These are phyloP conservation scores for Cladobotryum mycophilum DNA, from an alignment of 2,329 filamentous ascomycete genomes.

Conservation along the genomic window DNA sequence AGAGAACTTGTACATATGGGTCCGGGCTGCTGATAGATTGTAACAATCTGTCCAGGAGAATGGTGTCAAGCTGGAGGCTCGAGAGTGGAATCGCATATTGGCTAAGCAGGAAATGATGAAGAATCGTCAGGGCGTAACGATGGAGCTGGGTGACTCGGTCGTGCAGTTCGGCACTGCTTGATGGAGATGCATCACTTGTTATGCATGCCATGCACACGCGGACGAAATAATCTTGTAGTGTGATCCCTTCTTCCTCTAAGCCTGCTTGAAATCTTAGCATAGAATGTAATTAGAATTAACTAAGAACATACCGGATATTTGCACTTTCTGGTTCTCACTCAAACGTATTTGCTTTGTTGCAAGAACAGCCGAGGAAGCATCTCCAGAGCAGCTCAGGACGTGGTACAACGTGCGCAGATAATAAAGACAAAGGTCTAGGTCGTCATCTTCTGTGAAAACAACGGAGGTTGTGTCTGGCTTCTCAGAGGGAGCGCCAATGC, in stretches of 20 bases:
- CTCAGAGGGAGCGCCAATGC: conserved; percentile 14
- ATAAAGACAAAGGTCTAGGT: conserved; percentile 72
- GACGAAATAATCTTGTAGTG: conserved; percentile 62
- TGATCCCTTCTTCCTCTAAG: conserved; percentile 47
- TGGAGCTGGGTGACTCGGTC: conserved; percentile 59
- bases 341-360: conserved; percentile 48
- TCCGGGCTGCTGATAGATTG: conserved; percentile 56
- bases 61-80: conserved; percentile 61
- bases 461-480: conserved; percentile 7
- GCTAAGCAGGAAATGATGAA: conserved; percentile 63
- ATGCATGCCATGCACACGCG: conserved; percentile 61
- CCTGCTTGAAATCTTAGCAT: conserved; percentile 38
- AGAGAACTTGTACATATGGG: conserved; percentile 65
- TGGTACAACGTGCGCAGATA: conserved; percentile 70
- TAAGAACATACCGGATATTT: conserved; percentile 44
- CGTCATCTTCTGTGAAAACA: conserved; percentile 49
- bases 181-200: conserved; percentile 18
- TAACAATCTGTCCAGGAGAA: conserved; percentile 62
- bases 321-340: conserved; percentile 19
- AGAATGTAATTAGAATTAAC: not conserved
- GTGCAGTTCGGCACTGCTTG: conserved; percentile 20
- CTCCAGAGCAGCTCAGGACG: conserved; percentile 60
- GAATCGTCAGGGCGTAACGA: conserved; percentile 60
- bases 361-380: conserved; percentile 64
- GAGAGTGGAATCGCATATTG: conserved; percentile 54